Percentiles rank a stretch among this genome's conserved stretches.
phyloP scores from a whole-genome alignment of 768 basidiomycete genomes.

The Suillus alpinus region DNA sequence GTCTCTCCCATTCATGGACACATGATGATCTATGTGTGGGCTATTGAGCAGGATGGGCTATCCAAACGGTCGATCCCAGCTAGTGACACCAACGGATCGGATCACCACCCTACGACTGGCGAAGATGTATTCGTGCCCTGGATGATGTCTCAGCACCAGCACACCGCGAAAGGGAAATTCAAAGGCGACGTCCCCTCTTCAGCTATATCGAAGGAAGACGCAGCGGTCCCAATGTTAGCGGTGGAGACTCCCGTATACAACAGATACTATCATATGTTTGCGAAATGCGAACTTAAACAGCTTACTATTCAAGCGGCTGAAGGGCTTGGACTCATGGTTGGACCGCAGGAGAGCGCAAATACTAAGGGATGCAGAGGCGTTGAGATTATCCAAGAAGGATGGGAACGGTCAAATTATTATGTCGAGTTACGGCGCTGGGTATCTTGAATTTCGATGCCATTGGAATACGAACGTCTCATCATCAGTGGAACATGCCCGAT shows the following conservation, averaged over 20 bases:
- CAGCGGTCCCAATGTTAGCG: not conserved
- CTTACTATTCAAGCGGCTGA: slow-evolving; percentile 64
- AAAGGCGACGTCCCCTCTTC: slow-evolving; percentile 10
- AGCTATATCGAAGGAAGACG: slow-evolving; percentile 1
- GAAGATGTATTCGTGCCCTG: slow-evolving; percentile 91
- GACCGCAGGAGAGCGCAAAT: slow-evolving; percentile 24
- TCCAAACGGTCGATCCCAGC: slow-evolving; percentile 70
- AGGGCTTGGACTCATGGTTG: slow-evolving; percentile 53
- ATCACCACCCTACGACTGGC: slow-evolving; percentile 36
- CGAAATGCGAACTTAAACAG: slow-evolving; percentile 66
- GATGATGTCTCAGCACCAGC: slow-evolving; percentile 50
- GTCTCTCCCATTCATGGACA: slow-evolving; percentile 73
- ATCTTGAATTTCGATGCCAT: slow-evolving; percentile 17
- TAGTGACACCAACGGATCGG: not conserved
- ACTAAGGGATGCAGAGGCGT: slow-evolving; percentile 41
- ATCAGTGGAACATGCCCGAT: slow-evolving; percentile 5
- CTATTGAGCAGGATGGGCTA: slow-evolving; percentile 84
- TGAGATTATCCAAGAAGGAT: slow-evolving; percentile 69
- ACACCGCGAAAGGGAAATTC: slow-evolving; percentile 11
- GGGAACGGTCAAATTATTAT: slow-evolving; percentile 90
- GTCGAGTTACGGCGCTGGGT: slow-evolving; percentile 72
- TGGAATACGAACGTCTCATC: not conserved
- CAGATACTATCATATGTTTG: slow-evolving; percentile 97
- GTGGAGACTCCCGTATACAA: slow-evolving; percentile 55
- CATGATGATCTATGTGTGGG: slow-evolving; percentile 94